Base-by-base conservation (phyloP, 768 basidiomycete species). In the Harrya chromipes region DNA sequence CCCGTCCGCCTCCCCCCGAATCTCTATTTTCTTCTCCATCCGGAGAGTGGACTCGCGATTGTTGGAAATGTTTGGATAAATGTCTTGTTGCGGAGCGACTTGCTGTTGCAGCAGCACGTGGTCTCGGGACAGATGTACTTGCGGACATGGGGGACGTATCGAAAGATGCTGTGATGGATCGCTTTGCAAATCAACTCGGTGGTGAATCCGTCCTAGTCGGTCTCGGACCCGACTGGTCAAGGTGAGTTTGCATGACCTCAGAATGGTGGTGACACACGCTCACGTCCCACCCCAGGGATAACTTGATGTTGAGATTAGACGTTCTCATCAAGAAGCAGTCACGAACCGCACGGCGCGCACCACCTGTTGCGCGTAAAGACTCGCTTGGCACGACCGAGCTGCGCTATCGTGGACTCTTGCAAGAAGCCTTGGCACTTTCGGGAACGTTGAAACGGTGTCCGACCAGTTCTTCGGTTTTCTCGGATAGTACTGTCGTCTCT, bases 1-100 rank as follows among this genome's bases (percentile, higher is more conserved):
- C 47, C 31, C 6, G 33, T 7, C 33, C 14, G 6, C 33, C 14
- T 33, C 20, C 0, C 11, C 35, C 44, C 4, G 45, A 40, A n/a
- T 38, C 47, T 21, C n/a, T 41, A 0, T 34, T 52, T 16, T 53
- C 56, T 8, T 54, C 59, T 34, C 23, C 13, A 1, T 38, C 44
- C 12, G 55, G 69, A 13, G 70, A 67, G 35, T 94, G 90, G 90
- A 73, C 75, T 4, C 85, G 84, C 59, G 78, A 79, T 19, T 86
- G 91, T 44, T 94, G 90, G 90, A 90, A 86, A 64, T 61, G 74
- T 41, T 72, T 94, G 42, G 90, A 93, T 65, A 79, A 79, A 20
- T 89, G 87, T 59, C 85, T 91, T 54, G 84, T 85, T 11, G 85
- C 87, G 46, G 82, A 85, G 62, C 73, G 86, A 27, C 65, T 86